These are phyloP conservation scores for Wickerhamomyces canadensis DNA, from an alignment of 805 yeast species.

Conservation along the genomic window DNA sequence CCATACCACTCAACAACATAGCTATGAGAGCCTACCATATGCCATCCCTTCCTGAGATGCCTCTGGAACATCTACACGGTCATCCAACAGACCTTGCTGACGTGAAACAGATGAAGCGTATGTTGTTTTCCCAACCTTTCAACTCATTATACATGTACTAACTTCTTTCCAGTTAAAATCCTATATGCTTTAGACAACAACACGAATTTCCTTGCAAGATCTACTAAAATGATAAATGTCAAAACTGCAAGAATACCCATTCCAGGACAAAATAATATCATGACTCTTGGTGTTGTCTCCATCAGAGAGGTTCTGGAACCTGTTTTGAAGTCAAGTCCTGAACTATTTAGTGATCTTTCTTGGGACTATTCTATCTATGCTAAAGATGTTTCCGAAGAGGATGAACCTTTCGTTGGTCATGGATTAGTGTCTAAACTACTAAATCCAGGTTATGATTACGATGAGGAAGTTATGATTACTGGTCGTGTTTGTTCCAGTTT, in stretches of 20 bases:
- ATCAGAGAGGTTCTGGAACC: conserved; percentile 41
- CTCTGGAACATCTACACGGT: conserved; percentile 13
- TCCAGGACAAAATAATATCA: conserved; percentile 36
- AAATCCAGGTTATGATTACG: conserved; percentile 8
- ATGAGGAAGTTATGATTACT: conserved; percentile 38
- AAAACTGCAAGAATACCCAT: conserved; percentile 39
- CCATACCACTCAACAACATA: too few species aligned
- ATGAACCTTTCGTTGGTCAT: conserved; percentile 46
- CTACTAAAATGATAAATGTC: conserved; percentile 30
- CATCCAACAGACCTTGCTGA: conserved; percentile 10
- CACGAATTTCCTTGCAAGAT: conserved; percentile 38
- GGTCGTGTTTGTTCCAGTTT: conserved; percentile 55
- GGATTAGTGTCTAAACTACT: conserved; percentile 34
- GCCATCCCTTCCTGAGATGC: conserved; percentile 28
- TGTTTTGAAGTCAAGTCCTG: conserved; percentile 41
- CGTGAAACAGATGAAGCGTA: conserved; percentile 19
- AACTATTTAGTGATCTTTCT: conserved; percentile 31
- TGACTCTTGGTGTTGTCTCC: conserved; percentile 36
- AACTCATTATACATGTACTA: conserved; percentile 1
- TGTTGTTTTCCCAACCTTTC: conserved; percentile 2
- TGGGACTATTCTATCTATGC: conserved; percentile 41
- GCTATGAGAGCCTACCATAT: conserved; percentile 27
- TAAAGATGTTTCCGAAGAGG: conserved; percentile 44
- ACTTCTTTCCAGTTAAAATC: conserved; percentile 25
- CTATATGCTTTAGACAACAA: conserved; percentile 38